phyloP scores from a whole-genome alignment of 1,284 basidiomycete species.

The Rhodofomes roseus region DNA sequence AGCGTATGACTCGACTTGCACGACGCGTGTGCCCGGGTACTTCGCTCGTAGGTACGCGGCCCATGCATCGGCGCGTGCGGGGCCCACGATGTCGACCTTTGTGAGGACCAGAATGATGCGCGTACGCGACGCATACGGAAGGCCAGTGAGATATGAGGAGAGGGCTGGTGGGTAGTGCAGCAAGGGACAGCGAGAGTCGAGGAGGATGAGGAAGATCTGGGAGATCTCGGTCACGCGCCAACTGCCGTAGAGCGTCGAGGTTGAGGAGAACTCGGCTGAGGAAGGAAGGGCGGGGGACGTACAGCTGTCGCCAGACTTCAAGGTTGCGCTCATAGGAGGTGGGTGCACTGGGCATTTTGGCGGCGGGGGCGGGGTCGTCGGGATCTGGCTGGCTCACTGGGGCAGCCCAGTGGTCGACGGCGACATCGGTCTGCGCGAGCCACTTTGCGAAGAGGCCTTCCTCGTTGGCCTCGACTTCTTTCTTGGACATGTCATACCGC shows the following conservation, averaged over 20 bases:
- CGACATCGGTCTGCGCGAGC: constrained; percentile 58
- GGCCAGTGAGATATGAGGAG: constrained; percentile 39
- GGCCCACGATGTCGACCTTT: constrained; percentile 65
- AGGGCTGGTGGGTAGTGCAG: constrained; percentile 65
- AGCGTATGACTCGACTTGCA: constrained; percentile 73
- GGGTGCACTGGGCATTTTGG: constrained; percentile 55
- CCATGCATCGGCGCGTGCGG: constrained; percentile 57
- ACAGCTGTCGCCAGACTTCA: constrained; percentile 91
- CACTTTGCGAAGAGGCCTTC: constrained; percentile 76
- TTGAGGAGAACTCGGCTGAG: constrained; percentile 1
- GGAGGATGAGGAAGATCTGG: constrained; percentile 78
- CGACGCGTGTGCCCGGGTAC: constrained; percentile 57
- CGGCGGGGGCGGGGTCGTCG: constrained; percentile 15
- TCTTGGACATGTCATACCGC: constrained; percentile 79
- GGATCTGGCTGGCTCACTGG: constrained; percentile 10
- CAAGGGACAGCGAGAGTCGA: constrained; percentile 84
- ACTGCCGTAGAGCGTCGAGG: constrained; percentile 34
- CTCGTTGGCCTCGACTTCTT: constrained; percentile 85
- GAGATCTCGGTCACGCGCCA: constrained; percentile 89
- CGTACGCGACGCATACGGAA: constrained; percentile 29
- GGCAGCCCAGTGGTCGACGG: constrained; percentile 51
- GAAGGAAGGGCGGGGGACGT: constrained; percentile 28
- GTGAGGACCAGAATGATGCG: constrained; percentile 81
- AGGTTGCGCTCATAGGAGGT: constrained; percentile 87
- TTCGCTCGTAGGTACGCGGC: constrained; percentile 52